Evolutionary conservation across 2,329 filamentous ascomycete genomes (phyloP).

Genomic region (Diaporthe ampelina): DNA sequence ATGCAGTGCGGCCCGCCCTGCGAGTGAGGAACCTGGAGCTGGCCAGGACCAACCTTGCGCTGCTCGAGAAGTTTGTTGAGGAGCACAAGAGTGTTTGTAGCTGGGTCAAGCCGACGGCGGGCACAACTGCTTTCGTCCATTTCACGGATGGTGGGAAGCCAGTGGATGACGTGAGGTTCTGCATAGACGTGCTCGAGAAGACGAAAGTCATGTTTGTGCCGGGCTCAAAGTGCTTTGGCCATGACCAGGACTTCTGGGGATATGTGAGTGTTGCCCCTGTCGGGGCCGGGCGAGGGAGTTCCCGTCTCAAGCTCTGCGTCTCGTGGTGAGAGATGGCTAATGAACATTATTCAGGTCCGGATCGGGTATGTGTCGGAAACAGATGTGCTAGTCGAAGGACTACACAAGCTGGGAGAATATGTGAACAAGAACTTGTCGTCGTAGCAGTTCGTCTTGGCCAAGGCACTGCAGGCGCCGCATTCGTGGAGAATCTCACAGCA

Average conservation of each 20-base stretch:
- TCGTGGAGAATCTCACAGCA: not conserved
- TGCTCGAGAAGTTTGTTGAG: conserved; percentile 78
- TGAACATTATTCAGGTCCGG: conserved; percentile 52
- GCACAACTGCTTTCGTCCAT: conserved; percentile 83
- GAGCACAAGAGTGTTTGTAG: conserved; percentile 73
- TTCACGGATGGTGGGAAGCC: conserved; percentile 72
- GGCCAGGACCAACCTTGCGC: conserved; percentile 74
- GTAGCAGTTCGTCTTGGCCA: conserved; percentile 7
- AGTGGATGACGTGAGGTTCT: conserved; percentile 81
- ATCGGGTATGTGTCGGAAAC: conserved; percentile 83
- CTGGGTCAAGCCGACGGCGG: conserved; percentile 82
- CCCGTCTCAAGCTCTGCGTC: not conserved
- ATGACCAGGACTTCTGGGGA: conserved; percentile 75
- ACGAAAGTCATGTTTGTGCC: conserved; percentile 82
- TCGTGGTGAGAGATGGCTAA: not conserved
- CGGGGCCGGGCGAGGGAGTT: not conserved
- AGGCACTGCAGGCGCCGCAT: not conserved
- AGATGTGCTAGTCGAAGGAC: conserved; percentile 74
- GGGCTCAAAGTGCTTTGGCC: conserved; percentile 80
- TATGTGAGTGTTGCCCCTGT: conserved; percentile 64
- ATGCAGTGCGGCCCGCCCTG: conserved; percentile 53
- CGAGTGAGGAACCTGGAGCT: conserved; percentile 72
- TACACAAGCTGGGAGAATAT: conserved; percentile 65
- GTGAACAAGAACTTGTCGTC: conserved; percentile 51
- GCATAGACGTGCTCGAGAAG: conserved; percentile 75